Evolutionary conservation across 2,329 filamentous ascomycete species (phyloP).

Genomic region (Curvularia hawaiiensis): DNA sequence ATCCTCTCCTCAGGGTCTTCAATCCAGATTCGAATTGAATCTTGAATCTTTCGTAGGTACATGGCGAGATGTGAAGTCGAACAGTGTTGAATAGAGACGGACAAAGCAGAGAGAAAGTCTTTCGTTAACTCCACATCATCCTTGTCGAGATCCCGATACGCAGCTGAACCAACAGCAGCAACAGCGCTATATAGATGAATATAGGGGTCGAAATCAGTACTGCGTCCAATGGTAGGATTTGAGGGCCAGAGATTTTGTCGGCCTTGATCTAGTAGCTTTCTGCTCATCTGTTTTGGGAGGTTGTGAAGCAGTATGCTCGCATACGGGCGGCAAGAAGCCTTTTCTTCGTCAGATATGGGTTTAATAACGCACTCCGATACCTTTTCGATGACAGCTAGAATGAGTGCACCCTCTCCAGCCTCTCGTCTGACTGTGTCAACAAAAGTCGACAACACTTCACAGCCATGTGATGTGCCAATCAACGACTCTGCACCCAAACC

Average conservation of each 20-base stretch:
- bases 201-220: slow-evolving; percentile 61
- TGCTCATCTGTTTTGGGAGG: slow-evolving; percentile 52
- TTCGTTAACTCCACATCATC: slow-evolving; percentile 49
- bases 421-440: slow-evolving; percentile 62
- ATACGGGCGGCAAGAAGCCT: slow-evolving; percentile 27
- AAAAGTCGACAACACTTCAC: slow-evolving; percentile 61
- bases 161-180: slow-evolving; percentile 56
- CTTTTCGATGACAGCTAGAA: slow-evolving; percentile 72
- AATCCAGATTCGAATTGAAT: slow-evolving; percentile 67
- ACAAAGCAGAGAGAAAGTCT: slow-evolving; percentile 60
- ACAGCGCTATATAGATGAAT: slow-evolving; percentile 68
- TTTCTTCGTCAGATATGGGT: slow-evolving; percentile 25
- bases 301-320: slow-evolving; percentile 45
- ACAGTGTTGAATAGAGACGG: slow-evolving; percentile 47
- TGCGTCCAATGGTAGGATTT: slow-evolving; percentile 42
- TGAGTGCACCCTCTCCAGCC: slow-evolving; percentile 69
- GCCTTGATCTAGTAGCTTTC: slow-evolving; percentile 63
- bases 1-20: slow-evolving; percentile 56
- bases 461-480: slow-evolving; percentile 23
- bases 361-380: slow-evolving; percentile 57
- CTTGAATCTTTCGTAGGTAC: slow-evolving; percentile 65
- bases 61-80: slow-evolving; percentile 58
- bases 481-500: slow-evolving; percentile 59
- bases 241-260: slow-evolving; percentile 71
- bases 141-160: slow-evolving; percentile 57